Evolutionary conservation across 371 early-diverging fungal species (phyloP).

Genomic region (Dentiscutata heterogama): DNA sequence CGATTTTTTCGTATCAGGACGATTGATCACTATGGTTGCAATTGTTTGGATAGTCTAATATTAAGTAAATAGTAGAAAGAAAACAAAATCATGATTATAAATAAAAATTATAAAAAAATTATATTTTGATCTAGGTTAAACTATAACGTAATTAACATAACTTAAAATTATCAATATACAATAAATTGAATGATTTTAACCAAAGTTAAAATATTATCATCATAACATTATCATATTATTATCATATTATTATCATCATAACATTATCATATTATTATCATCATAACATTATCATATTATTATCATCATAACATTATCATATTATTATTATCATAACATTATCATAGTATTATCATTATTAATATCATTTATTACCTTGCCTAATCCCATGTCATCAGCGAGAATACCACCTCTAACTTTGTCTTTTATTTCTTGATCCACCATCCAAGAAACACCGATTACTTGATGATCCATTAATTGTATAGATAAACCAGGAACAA

Average conservation of each 20-base stretch:
- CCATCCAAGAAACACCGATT: conserved; percentile 42
- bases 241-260: not conserved
- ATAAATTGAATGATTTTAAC: too few species aligned
- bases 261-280: too few species aligned
- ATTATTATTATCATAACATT: not conserved
- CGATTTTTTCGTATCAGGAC: not conserved
- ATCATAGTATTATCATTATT: not conserved
- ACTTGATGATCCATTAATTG: conserved; percentile 35
- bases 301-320: too few species aligned
- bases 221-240: too few species aligned
- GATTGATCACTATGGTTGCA: conserved; percentile 65
- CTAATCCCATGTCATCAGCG: conserved; percentile 92
- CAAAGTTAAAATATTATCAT: too few species aligned
- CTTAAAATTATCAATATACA: too few species aligned
- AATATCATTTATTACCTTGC: conserved; percentile 61
- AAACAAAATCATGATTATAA: too few species aligned
- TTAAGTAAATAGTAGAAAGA: not conserved
- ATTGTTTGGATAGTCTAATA: conserved; percentile 82
- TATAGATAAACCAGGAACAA: not conserved
- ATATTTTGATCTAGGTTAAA: too few species aligned
- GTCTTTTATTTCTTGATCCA: conserved; percentile 50
- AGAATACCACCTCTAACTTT: conserved; percentile 77
- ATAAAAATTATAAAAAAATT: too few species aligned
- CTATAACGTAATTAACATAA: too few species aligned
- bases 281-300: not conserved